Conservation (phyloP, 768 basidiomycete species). For the Lactifluus subvellereus region DNA sequence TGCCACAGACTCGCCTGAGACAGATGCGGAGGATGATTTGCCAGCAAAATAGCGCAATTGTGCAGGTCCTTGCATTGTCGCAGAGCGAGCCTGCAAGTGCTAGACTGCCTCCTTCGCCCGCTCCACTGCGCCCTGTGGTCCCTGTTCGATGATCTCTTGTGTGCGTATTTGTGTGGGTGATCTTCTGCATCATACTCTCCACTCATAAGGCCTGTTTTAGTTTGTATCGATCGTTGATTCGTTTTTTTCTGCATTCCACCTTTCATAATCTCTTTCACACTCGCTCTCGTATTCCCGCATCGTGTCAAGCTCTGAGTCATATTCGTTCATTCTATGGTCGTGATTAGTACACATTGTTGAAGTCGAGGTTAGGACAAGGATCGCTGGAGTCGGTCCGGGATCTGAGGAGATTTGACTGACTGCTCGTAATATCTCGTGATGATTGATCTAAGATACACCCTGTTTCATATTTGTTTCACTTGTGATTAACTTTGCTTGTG, state of each 20-base stretch:
- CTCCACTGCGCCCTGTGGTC: slow-evolving; percentile 2
- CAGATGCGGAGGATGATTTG: slow-evolving; percentile 49
- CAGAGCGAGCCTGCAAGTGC: slow-evolving; percentile 43
- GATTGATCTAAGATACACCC: too few relatives aligned
- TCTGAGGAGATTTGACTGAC: too few relatives aligned
- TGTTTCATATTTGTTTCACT: too few relatives aligned
- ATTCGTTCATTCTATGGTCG: slow-evolving; percentile 1
- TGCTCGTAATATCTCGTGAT: too few relatives aligned
- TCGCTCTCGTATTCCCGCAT: neutral
- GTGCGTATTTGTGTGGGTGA: slow-evolving; percentile 13
- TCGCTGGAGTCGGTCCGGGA: too few relatives aligned
- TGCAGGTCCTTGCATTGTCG: slow-evolving; percentile 62
- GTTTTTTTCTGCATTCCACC: slow-evolving; percentile 2
- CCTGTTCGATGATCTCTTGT: slow-evolving; percentile 12
- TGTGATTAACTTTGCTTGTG: too few relatives aligned
- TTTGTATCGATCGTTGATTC: slow-evolving; percentile 2
- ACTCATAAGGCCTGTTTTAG: neutral
- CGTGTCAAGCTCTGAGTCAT: neutral
- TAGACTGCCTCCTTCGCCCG: slow-evolving; percentile 10
- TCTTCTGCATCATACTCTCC: neutral
- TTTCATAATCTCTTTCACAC: neutral
- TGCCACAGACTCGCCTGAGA: slow-evolving; percentile 20
- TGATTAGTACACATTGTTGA: neutral
- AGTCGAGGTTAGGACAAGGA: too few relatives aligned
- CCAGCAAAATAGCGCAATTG: slow-evolving; percentile 84